Evolutionary conservation across 441 rosid genomes (phyloP).

Genomic region (Macaranga tanarius): DNA sequence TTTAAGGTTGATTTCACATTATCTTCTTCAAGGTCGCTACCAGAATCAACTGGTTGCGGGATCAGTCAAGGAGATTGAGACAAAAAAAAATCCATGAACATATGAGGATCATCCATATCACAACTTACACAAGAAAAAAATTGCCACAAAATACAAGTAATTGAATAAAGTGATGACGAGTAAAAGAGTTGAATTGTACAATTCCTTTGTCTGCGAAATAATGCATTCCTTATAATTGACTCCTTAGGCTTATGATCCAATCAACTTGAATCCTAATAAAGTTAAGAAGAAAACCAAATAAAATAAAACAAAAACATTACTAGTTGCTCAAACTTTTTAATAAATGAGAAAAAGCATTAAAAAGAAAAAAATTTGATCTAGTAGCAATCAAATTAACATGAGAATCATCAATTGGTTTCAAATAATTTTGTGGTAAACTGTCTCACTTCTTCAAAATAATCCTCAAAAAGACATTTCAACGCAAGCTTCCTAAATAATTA

Average conservation of each 20-base stretch:
- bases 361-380: constrained; percentile 46
- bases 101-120: constrained; percentile 81
- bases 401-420: constrained; percentile 93
- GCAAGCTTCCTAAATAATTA: constrained; percentile 81
- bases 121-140: constrained; percentile 39
- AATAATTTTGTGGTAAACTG: constrained; percentile 61
- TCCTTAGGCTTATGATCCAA: constrained; percentile 58
- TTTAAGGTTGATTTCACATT: constrained; percentile 88
- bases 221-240: constrained; percentile 64
- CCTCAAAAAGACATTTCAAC: constrained; percentile 75
- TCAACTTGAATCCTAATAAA: constrained; percentile 64
- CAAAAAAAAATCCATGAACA: constrained; percentile 78
- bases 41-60: constrained; percentile 59
- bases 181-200: neutral
- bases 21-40: constrained; percentile 95
- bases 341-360: neutral
- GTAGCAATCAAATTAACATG: constrained; percentile 90
- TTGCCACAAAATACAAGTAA: neutral
- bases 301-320: neutral
- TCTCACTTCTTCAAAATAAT: constrained; percentile 80
- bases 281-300: constrained; percentile 8
- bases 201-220: constrained; percentile 91
- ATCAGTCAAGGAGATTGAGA: no score
- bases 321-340: neutral
- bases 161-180: neutral